phyloP scores from a whole-genome alignment of 192 early-diverging fungal species.

The Backusella psychrophila region DNA sequence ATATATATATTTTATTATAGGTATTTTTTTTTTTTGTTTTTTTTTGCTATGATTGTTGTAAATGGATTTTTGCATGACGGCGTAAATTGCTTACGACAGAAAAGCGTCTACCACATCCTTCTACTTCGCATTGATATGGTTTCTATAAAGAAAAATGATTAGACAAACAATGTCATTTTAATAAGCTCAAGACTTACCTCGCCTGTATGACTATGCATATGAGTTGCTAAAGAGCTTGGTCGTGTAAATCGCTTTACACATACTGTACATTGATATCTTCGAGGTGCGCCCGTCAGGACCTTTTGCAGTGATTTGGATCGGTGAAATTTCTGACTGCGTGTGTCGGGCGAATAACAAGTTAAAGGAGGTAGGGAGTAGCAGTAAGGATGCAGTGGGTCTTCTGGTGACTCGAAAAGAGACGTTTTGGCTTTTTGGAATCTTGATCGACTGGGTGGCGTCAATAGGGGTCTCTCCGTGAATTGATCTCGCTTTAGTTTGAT shows the following conservation, averaged over 20 bases:
- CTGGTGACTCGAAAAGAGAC: background rate
- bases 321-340: too few relatives aligned
- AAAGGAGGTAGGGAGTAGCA: background rate
- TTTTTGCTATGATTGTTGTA: background rate
- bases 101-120: conserved; percentile 61
- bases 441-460: background rate
- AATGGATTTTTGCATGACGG: conserved; percentile 57
- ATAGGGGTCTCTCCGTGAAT: background rate
- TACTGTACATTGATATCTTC: conserved; percentile 22
- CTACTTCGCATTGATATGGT: conserved; percentile 49
- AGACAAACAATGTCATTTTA: background rate
- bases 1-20: background rate
- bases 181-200: background rate
- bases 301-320: background rate
- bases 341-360: background rate
- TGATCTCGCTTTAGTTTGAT: background rate
- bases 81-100: conserved; percentile 69
- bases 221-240: conserved; percentile 22
- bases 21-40: background rate
- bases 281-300: conserved; percentile 13
- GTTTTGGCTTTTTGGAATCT: background rate
- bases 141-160: conserved; percentile 11
- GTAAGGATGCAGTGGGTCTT: background rate
- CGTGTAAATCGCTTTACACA: conserved; percentile 24
- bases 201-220: conserved; percentile 27